These are phyloP conservation scores for Dipsacomyces acuminosporus DNA, from an alignment of 371 early-diverging fungal genomes.

Conservation along the genomic window DNA sequence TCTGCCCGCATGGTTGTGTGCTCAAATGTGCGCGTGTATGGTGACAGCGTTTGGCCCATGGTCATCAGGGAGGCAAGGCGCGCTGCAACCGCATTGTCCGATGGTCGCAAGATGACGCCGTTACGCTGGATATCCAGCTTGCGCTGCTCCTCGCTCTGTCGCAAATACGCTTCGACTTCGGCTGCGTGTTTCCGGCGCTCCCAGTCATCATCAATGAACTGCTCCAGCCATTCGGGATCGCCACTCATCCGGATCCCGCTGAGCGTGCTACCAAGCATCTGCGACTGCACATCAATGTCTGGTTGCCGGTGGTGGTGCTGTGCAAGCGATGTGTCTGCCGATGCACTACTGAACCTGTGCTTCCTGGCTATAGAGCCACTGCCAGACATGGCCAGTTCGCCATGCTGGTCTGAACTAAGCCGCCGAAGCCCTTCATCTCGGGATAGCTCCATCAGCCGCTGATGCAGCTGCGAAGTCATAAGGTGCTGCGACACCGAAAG, in stretches of 20 bases:
- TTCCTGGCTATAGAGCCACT: too few relatives aligned
- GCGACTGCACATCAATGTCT: too few relatives aligned
- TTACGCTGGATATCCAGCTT: constrained; percentile 40
- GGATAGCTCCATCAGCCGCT: constrained; percentile 30
- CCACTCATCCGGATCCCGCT: constrained; percentile 11
- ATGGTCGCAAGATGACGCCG: constrained; percentile 56
- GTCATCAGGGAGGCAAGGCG: constrained; percentile 74
- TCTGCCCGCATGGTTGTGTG: constrained; percentile 73
- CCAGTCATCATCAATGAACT: constrained; percentile 38
- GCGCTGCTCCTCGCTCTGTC: constrained; percentile 7
- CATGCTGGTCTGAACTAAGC: too few relatives aligned
- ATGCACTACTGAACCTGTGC: too few relatives aligned
- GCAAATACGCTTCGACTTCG: constrained; percentile 19
- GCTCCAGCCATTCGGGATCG: constrained; percentile 31
- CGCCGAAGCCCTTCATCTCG: constrained; percentile 1
- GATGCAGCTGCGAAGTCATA: constrained; percentile 40
- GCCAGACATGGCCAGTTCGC: too few relatives aligned
- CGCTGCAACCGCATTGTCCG: constrained; percentile 71
- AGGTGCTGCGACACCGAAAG: constrained; percentile 28
- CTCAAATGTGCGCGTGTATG: constrained; percentile 66
- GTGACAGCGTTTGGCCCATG: constrained; percentile 79
- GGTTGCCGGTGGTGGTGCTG: too few relatives aligned
- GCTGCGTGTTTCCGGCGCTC: constrained; percentile 35
- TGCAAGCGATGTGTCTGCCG: too few relatives aligned
- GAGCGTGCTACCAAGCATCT: constrained; percentile 6